phyloP scores from a whole-genome alignment of 805 yeast species.

The Saturnispora silvae region DNA sequence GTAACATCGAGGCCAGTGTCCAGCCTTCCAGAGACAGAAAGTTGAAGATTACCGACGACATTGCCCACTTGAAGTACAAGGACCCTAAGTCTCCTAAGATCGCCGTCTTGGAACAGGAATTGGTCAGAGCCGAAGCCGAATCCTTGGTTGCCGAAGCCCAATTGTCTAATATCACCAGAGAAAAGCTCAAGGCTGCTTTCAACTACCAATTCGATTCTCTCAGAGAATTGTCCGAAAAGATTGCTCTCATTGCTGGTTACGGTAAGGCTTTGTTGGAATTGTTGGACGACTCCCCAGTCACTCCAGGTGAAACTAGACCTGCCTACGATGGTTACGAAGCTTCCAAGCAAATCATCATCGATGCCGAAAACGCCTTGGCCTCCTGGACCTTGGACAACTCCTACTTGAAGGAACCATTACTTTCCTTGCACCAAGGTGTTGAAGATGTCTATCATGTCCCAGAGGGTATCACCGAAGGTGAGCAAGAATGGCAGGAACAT shows the following conservation, averaged over 20 bases:
- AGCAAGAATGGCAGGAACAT: constrained; percentile 14
- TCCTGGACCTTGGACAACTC: constrained; percentile 96
- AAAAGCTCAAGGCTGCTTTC: constrained; percentile 94
- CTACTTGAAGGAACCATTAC: constrained; percentile 73
- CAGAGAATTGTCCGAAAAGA: constrained; percentile 91
- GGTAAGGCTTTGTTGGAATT: constrained; percentile 95
- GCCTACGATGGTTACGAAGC: constrained; percentile 98
- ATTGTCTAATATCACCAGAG: constrained; percentile 95
- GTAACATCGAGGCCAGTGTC: constrained; percentile 95
- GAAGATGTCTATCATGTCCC: constrained; percentile 54
- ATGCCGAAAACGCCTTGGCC: constrained; percentile 91
- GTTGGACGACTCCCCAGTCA: constrained; percentile 92
- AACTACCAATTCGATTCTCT: constrained; percentile 92
- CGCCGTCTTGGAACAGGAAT: constrained; percentile 91
- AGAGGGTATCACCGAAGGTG: constrained; percentile 37
- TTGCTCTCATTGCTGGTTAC: constrained; percentile 95
- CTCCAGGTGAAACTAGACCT: constrained; percentile 98
- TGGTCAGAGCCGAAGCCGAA: constrained; percentile 98
- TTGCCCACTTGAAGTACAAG: constrained; percentile 95
- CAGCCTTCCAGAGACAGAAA: constrained; percentile 98
- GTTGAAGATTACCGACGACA: constrained; percentile 94
- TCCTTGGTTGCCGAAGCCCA: constrained; percentile 98
- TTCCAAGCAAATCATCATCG: constrained; percentile 93
- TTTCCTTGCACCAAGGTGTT: constrained; percentile 45
- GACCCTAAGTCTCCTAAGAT: constrained; percentile 97